Evolutionary conservation across 805 yeast genomes (phyloP).

Genomic region (Pichia deserticola): DNA sequence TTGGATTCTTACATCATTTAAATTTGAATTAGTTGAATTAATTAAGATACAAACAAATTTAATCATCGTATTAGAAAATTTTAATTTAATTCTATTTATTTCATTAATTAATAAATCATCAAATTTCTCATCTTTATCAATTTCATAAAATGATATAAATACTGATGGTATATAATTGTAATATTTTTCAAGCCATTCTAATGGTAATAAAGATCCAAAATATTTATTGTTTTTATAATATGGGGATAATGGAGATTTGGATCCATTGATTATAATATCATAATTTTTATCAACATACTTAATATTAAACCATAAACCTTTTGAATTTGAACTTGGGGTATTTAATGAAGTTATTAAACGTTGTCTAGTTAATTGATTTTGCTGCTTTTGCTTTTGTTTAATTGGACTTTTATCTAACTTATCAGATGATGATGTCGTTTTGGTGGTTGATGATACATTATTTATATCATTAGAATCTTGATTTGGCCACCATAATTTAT

Average conservation of each 20-base stretch:
- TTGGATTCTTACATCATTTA: background rate
- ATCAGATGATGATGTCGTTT: background rate
- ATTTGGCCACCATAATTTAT: conserved; percentile 10
- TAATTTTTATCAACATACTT: conserved; percentile 5
- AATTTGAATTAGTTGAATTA: background rate
- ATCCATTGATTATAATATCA: conserved; percentile 9
- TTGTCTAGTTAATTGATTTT: background rate
- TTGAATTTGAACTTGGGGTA: background rate
- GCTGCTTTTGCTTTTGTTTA: conserved; percentile 1
- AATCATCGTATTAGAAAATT: conserved; percentile 17
- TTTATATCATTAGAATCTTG: background rate
- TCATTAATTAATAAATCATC: conserved; percentile 29
- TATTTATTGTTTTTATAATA: conserved; percentile 31
- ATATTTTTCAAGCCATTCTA: conserved; percentile 50
- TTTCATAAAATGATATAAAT: conserved; percentile 37
- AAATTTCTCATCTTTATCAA: conserved; percentile 21
- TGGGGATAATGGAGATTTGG: conserved; percentile 35
- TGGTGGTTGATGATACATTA: background rate
- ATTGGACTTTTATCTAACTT: background rate
- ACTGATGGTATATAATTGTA: conserved; percentile 40
- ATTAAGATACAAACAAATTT: conserved; percentile 4
- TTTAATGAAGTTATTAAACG: background rate
- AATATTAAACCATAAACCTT: conserved; percentile 10
- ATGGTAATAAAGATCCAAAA: conserved; percentile 36
- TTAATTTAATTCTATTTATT: conserved; percentile 27